phyloP scores from a whole-genome alignment of 139 green algal genomes.

The Closterium sp. region DNA sequence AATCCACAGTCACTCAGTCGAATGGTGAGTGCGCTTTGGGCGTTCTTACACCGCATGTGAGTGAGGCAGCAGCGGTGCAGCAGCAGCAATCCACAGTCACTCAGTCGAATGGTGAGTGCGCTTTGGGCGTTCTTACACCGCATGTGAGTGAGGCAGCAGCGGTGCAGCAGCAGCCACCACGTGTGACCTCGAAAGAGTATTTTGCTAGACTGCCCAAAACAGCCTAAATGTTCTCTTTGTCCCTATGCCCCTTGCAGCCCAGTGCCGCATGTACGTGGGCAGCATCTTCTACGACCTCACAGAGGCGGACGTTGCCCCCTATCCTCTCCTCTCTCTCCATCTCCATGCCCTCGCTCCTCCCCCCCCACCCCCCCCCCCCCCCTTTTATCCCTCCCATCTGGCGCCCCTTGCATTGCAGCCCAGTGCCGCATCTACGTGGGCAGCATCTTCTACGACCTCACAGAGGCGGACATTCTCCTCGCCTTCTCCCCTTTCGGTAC shows the following conservation, averaged over 20 bases:
- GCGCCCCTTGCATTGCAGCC: not conserved
- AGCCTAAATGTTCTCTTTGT: too few species aligned
- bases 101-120: constrained; percentile 9
- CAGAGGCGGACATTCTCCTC: constrained; percentile 37
- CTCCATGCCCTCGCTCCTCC: not conserved
- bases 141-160: too few species aligned
- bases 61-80: constrained; percentile 11
- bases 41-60: too few species aligned
- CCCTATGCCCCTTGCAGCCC: too few species aligned
- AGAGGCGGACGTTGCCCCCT: too few species aligned
- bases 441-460: constrained; percentile 41
- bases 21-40: too few species aligned
- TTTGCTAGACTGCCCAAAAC: too few species aligned
- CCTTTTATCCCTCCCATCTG: not conserved
- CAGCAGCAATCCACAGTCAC: not conserved
- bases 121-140: too few species aligned
- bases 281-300: not conserved
- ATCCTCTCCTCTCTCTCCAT: not conserved
- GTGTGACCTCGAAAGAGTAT: too few species aligned
- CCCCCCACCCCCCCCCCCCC: not conserved
- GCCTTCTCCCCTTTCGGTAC: constrained; percentile 42
- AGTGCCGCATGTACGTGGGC: too few species aligned
- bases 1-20: not conserved
- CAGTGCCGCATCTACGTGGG: constrained; percentile 28
- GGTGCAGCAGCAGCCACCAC: too few species aligned